Conservation (phyloP, 2,329 filamentous ascomycete species). For the Fusarium multiceps region DNA sequence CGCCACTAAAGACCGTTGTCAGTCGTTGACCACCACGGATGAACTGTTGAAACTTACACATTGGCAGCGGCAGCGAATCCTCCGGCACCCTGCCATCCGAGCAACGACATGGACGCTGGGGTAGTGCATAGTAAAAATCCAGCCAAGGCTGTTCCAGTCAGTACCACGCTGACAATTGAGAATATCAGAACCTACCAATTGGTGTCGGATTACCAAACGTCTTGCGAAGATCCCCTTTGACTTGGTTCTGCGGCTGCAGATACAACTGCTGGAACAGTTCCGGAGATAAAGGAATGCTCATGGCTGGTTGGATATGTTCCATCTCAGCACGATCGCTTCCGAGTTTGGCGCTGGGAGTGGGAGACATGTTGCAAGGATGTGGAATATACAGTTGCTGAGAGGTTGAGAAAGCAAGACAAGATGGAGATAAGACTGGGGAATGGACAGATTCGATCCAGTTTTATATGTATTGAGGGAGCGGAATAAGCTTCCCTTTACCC, state of each 20-base stretch:
- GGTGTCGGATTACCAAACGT: conserved; percentile 66
- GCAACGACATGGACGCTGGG: conserved; percentile 45
- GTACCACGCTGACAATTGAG: fast-evolving
- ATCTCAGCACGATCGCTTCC: conserved; percentile 35
- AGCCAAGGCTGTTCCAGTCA: conserved; percentile 38
- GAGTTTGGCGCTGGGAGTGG: conserved; percentile 10
- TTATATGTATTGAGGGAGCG: background rate
- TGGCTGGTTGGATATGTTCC: conserved; percentile 47
- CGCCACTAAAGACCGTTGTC: conserved; percentile 38
- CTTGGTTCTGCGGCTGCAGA: conserved; percentile 58
- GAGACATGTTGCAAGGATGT: conserved; percentile 21
- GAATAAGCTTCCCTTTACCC: conserved; percentile 7
- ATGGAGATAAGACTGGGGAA: background rate
- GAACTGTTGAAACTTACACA: conserved; percentile 33
- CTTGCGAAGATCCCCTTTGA: conserved; percentile 59
- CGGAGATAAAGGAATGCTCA: conserved; percentile 60
- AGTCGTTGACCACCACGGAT: fast-evolving
- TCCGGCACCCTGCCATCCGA: conserved; percentile 49
- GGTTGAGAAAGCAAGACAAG: background rate
- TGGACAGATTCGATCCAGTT: background rate
- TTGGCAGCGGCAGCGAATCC: conserved; percentile 47
- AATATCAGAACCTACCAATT: conserved; percentile 43
- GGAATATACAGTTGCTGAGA: background rate
- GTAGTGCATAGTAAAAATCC: conserved; percentile 49
- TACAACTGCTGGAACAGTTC: conserved; percentile 67